Evolutionary conservation across 345 rosid genomes (phyloP).

Genomic region (Mangifera indica): DNA sequence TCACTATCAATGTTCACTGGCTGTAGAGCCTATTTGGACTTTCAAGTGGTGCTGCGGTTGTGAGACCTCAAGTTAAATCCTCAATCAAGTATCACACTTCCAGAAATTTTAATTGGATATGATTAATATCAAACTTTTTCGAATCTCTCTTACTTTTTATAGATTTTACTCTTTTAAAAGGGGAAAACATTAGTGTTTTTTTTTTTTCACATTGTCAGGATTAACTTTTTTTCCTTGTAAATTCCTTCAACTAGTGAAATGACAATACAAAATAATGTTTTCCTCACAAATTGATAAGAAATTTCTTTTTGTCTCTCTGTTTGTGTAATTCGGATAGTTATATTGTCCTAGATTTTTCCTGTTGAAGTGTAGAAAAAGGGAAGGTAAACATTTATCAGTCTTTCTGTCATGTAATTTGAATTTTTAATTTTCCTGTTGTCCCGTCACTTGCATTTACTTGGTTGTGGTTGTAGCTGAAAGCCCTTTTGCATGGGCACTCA

Average conservation of each 20-base stretch:
- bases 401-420: not conserved
- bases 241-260: not conserved
- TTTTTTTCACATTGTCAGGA: not conserved
- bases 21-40: not conserved
- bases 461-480: constrained; percentile 65
- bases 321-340: not conserved
- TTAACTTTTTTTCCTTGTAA: not conserved
- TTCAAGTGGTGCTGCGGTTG: not conserved
- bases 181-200: not conserved
- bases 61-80: not conserved
- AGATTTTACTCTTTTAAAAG: not conserved
- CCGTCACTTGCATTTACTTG: constrained; percentile 12
- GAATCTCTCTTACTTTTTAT: not conserved
- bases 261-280: not conserved
- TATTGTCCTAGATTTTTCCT: not conserved
- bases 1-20: not conserved
- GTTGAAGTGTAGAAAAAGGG: not conserved
- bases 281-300: not conserved
- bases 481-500: constrained; percentile 94
- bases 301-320: not conserved
- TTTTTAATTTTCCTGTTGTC: not conserved
- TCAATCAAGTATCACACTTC: not conserved
- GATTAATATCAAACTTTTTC: not conserved
- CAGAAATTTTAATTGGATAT: not conserved
- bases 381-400: not conserved